Percentiles rank a stretch among this genome's conserved stretches.
Evolutionary conservation across 371 early-diverging fungal species (phyloP).

Genomic region (Smittium culicis): DNA sequence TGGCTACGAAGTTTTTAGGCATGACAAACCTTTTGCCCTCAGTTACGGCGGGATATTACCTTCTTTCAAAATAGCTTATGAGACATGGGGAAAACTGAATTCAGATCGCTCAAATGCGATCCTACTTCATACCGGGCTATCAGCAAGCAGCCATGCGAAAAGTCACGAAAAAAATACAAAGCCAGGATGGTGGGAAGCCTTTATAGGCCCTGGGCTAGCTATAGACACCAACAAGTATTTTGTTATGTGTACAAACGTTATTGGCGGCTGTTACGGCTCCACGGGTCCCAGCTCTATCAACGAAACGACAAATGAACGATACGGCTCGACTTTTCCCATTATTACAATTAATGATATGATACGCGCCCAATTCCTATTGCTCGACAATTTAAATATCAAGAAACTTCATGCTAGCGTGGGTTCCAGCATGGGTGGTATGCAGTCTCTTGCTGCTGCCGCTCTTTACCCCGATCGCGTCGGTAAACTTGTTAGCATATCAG

Average conservation of each 20-base stretch:
- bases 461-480: constrained; percentile 71
- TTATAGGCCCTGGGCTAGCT: constrained; percentile 67
- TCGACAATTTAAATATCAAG: constrained; percentile 65
- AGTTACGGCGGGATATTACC: constrained; percentile 77
- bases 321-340: constrained; percentile 82
- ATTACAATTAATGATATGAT: constrained; percentile 90
- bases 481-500: constrained; percentile 67
- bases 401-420: constrained; percentile 82
- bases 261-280: constrained; percentile 80
- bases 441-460: constrained; percentile 72
- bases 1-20: constrained; percentile 57
- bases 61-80: constrained; percentile 59
- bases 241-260: constrained; percentile 74
- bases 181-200: constrained; percentile 95
- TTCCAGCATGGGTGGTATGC: constrained; percentile 92
- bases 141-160: constrained; percentile 68
- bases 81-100: constrained; percentile 73
- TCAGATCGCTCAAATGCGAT: constrained; percentile 53
- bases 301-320: constrained; percentile 51
- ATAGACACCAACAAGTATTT: constrained; percentile 76
- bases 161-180: constrained; percentile 57
- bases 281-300: constrained; percentile 71
- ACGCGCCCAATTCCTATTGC: constrained; percentile 72
- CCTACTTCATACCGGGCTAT: constrained; percentile 72
- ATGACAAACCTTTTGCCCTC: constrained; percentile 50